phyloP scores from a whole-genome alignment of 805 yeast genomes.

The Saccharomycopsis babjevae region DNA sequence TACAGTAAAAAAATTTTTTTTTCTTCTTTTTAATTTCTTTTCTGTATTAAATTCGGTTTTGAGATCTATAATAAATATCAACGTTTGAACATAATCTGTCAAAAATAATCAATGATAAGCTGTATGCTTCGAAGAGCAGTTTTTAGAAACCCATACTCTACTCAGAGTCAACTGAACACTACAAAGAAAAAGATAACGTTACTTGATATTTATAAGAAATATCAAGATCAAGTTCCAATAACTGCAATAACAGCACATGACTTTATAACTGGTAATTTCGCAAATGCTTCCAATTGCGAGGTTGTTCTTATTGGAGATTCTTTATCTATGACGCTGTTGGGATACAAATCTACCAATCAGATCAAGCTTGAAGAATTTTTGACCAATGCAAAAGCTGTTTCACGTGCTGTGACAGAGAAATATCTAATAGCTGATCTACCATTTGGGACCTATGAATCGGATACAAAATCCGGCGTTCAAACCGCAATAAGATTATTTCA shows the following conservation, averaged over 20 bases:
- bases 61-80: neutral
- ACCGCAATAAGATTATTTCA: constrained; percentile 47
- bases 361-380: constrained; percentile 71
- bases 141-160: neutral
- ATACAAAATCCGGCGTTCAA: constrained; percentile 51
- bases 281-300: constrained; percentile 58
- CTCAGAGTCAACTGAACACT: neutral
- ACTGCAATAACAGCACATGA: constrained; percentile 81
- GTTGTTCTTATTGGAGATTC: constrained; percentile 83
- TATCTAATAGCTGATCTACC: constrained; percentile 80
- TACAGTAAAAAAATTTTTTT: neutral
- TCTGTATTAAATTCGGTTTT: neutral
- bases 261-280: constrained; percentile 62
- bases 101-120: neutral
- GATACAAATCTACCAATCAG: constrained; percentile 67
- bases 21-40: neutral
- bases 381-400: constrained; percentile 65
- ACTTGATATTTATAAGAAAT: constrained; percentile 30
- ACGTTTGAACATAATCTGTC: neutral
- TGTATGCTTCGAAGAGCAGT: neutral
- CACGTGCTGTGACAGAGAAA: constrained; percentile 56
- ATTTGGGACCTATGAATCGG: constrained; percentile 72
- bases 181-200: constrained; percentile 24
- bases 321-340: constrained; percentile 82
- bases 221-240: constrained; percentile 30